Percentiles rank a stretch among this genome's conserved stretches.
phyloP scores from a whole-genome alignment of 1,284 basidiomycete species.

The Phellopilus nigrolimitatus region DNA sequence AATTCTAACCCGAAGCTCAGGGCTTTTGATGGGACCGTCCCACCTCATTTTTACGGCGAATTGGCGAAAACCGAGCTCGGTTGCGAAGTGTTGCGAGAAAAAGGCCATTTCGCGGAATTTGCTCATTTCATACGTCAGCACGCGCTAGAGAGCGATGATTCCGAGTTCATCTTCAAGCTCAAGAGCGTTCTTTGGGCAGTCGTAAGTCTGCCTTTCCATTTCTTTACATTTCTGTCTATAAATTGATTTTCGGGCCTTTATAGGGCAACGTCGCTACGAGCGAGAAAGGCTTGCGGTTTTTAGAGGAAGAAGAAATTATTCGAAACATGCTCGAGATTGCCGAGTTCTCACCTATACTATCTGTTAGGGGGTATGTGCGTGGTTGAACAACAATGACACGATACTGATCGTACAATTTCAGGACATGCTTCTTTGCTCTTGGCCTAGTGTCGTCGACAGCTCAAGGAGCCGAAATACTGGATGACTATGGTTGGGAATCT shows the following conservation, averaged over 20 bases:
- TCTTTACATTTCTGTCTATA: conserved; percentile 5
- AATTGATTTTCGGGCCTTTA: conserved; percentile 8
- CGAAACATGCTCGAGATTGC: conserved; percentile 89
- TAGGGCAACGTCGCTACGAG: conserved; percentile 94
- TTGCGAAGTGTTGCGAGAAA: conserved; percentile 84
- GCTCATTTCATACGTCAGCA: conserved; percentile 87
- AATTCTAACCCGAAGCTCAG: conserved; percentile 37
- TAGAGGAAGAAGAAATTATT: conserved; percentile 93
- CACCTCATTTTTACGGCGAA: conserved; percentile 96
- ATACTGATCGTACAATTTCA: conserved; percentile 31
- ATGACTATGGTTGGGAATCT: conserved; percentile 91
- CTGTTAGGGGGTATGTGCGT: conserved; percentile 82
- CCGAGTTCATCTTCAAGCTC: conserved; percentile 79
- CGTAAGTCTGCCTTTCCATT: conserved; percentile 44
- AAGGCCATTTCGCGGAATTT: conserved; percentile 90
- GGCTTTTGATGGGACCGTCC: conserved; percentile 83
- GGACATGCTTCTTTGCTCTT: conserved; percentile 95
- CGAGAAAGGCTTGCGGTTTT: conserved; percentile 84
- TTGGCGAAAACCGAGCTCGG: conserved; percentile 95
- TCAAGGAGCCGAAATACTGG: conserved; percentile 77
- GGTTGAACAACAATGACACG: not conserved
- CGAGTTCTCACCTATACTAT: conserved; percentile 83
- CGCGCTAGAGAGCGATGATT: conserved; percentile 79
- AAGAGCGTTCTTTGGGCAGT: conserved; percentile 98
- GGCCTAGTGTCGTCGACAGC: conserved; percentile 76